These are phyloP conservation scores for Fusarium tanahbumbuense DNA, from an alignment of 2,329 filamentous ascomycete genomes.

Conservation along the genomic window DNA sequence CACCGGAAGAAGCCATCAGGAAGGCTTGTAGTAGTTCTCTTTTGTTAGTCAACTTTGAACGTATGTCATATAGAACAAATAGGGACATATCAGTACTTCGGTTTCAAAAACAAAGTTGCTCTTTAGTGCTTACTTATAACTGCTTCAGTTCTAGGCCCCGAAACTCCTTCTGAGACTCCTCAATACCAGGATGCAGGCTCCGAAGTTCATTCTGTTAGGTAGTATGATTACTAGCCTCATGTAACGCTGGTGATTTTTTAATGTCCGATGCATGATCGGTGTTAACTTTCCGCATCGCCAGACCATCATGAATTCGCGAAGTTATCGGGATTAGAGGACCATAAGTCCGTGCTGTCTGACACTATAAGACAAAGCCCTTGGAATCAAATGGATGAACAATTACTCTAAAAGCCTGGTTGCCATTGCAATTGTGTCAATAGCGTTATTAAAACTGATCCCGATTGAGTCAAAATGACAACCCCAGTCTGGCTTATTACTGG, in stretches of 20 bases:
- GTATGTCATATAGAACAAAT: too few species aligned
- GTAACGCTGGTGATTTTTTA: background rate
- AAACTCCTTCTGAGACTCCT: background rate
- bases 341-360: conserved; percentile 21
- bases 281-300: background rate
- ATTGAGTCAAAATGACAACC: conserved; percentile 28
- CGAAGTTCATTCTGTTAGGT: too few species aligned
- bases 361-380: conserved; percentile 9
- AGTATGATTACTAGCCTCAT: background rate
- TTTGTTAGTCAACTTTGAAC: too few species aligned
- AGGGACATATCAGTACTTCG: too few species aligned
- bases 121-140: too few species aligned
- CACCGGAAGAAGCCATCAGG: too few species aligned
- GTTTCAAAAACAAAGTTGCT: too few species aligned
- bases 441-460: background rate
- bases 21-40: too few species aligned
- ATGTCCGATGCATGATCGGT: conserved; percentile 24
- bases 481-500: conserved; percentile 45
- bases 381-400: too few species aligned
- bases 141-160: too few species aligned
- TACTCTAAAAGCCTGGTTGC: too few species aligned
- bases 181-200: fast-evolving
- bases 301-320: background rate
- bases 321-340: conserved; percentile 13
- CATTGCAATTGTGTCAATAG: background rate